These are phyloP conservation scores for Chaetomium fimeti DNA, from an alignment of 495 filamentous ascomycete species.

Conservation along the genomic window DNA sequence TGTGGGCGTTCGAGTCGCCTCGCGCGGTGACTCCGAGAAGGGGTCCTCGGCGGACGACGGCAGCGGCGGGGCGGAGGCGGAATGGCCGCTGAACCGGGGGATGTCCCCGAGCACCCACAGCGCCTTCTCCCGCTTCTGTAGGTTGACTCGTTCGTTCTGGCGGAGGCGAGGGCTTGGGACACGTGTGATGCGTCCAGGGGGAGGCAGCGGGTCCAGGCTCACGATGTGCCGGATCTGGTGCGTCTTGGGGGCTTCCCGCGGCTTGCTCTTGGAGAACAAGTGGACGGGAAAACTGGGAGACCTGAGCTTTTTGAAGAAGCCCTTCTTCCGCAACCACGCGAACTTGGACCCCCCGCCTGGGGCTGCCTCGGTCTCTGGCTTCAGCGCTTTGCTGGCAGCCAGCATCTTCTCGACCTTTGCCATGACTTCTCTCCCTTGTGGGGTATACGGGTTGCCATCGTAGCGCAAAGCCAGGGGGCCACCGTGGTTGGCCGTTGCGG, in stretches of 20 bases:
- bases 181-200: not conserved
- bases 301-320: constrained; percentile 15
- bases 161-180: not conserved
- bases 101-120: constrained; percentile 19
- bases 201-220: not conserved
- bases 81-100: constrained; percentile 4
- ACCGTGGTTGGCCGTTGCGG: not conserved
- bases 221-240: constrained; percentile 7
- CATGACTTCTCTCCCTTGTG: constrained; percentile 20
- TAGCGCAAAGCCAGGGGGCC: not conserved
- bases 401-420: constrained; percentile 36
- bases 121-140: constrained; percentile 23
- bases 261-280: constrained; percentile 2
- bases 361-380: not conserved
- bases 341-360: not conserved
- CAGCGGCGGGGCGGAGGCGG: too few relatives aligned
- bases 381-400: constrained; percentile 24
- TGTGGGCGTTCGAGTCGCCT: not conserved
- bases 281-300: not conserved
- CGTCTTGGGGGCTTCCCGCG: not conserved
- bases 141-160: constrained; percentile 27
- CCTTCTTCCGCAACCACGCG: not conserved
- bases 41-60: not conserved
- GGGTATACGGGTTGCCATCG: not conserved
- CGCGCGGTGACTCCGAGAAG: not conserved